Evolutionary conservation across 805 yeast species (phyloP).

Genomic region (Brettanomyces naardenensis): DNA sequence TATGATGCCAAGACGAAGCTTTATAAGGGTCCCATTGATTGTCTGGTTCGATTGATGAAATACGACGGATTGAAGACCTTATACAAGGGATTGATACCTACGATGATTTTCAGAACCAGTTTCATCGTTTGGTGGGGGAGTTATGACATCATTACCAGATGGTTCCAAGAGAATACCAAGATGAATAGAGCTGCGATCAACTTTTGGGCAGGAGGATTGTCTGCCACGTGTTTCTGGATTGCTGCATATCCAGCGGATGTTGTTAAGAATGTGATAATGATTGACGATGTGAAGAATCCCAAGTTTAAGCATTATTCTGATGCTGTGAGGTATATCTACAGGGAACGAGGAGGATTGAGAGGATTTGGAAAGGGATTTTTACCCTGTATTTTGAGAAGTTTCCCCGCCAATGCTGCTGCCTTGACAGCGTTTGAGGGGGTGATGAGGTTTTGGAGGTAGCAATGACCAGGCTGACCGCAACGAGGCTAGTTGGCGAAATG

Average conservation of each 20-base stretch:
- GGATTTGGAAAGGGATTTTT: slow-evolving; percentile 80
- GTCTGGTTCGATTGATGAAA: slow-evolving; percentile 48
- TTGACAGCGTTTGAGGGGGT: slow-evolving; percentile 82
- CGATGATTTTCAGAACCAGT: slow-evolving; percentile 81
- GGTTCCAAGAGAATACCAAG: slow-evolving; percentile 55
- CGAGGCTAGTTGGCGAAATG: too few relatives aligned
- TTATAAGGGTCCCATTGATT: slow-evolving; percentile 77
- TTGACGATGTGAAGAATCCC: slow-evolving; percentile 68
- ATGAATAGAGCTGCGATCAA: slow-evolving; percentile 65
- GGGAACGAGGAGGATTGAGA: slow-evolving; percentile 44
- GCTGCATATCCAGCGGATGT: slow-evolving; percentile 88
- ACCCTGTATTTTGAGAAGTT: slow-evolving; percentile 73
- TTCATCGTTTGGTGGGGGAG: slow-evolving; percentile 94
- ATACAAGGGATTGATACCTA: slow-evolving; percentile 76
- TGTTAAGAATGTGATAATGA: slow-evolving; percentile 77
- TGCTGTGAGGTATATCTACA: slow-evolving; percentile 64
- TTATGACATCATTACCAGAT: slow-evolving; percentile 68
- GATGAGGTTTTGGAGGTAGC: slow-evolving; percentile 39
- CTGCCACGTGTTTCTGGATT: slow-evolving; percentile 84
- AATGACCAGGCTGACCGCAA: too few relatives aligned
- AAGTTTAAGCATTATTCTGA: slow-evolving; percentile 61
- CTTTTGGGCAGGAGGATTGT: slow-evolving; percentile 88
- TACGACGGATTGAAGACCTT: slow-evolving; percentile 64
- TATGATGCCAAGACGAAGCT: slow-evolving; percentile 65
- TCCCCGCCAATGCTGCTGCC: slow-evolving; percentile 94